Base-by-base conservation (phyloP, 352 stramenopile species). In the Phytophthora europaea region DNA sequence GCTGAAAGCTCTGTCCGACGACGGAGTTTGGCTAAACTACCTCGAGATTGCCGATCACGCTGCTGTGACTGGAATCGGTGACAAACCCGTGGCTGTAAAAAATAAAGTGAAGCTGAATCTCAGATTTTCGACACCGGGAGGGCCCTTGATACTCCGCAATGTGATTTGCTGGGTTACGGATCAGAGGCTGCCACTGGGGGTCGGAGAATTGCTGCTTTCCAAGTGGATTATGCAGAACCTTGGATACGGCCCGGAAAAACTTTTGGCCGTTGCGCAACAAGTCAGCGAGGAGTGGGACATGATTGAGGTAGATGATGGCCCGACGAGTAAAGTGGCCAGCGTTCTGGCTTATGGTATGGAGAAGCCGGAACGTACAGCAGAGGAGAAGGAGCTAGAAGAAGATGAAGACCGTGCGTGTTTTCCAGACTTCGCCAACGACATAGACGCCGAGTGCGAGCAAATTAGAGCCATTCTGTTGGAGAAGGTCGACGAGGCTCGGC, bases 41-140 rank as follows among this genome's bases (percentile, higher is more conserved):
- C 40, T 22, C 18, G 22, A 69, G 13, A 18, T 55, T 13, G 6
- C 34, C 0, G 60, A 23, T 20, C 12, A 18, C 5, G 23, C 33
- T 7, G 53, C 22, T 3, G 33, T 70, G 4, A 65, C 28, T 16
- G 59, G 52, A 22, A 26, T 69, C 28, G 45, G 67, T 2, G 60
- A 65, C 1, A 60, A 65, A 50, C 43, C 60, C 3, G 45, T 57
- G 12, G 4, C 52, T 22, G 53, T 74, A 0, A 74, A 56, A 10
- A 70, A 20, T n/a, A 74, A 74, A 65, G 60, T 70, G 0, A 61
- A 70, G 33, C 23, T 70, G 0, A 16, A 65, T 57, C 26, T 74
- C 18, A 7, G 34, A 2, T 74, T 70, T 53, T 52, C 15, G 43
- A 70, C 60, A 38, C 43, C 53, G 2, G 53, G 53, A 15, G 60